These are phyloP conservation scores for Pulveroboletus sp. DNA, from an alignment of 768 basidiomycete genomes.

Conservation along the genomic window DNA sequence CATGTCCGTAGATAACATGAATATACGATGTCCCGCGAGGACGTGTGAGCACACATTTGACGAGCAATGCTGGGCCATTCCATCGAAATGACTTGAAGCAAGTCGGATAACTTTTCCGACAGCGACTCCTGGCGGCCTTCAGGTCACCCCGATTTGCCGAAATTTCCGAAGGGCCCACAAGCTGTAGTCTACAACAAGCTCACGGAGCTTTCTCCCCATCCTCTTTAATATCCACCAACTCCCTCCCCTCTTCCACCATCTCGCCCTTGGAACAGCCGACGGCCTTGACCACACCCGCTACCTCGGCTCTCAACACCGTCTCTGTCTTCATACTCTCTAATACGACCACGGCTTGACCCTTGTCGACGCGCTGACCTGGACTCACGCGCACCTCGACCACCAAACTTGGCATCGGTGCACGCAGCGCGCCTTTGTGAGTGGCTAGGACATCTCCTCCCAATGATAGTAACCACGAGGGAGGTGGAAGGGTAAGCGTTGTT, in stretches of 20 bases:
- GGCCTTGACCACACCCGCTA: constrained; percentile 63
- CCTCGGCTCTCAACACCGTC: constrained; percentile 75
- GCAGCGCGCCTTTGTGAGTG: constrained; percentile 60
- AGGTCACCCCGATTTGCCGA: too few species aligned
- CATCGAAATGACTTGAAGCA: too few species aligned
- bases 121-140: too few species aligned
- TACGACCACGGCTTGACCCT: constrained; percentile 77
- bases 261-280: constrained; percentile 82
- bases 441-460: constrained; percentile 58
- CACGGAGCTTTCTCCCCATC: constrained; percentile 30
- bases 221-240: constrained; percentile 67
- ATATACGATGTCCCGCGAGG: too few species aligned
- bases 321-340: constrained; percentile 99
- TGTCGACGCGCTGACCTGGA: constrained; percentile 74
- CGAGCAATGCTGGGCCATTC: too few species aligned
- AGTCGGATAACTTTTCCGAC: too few species aligned
- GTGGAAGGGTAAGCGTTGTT: constrained; percentile 62
- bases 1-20: too few species aligned
- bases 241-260: constrained; percentile 87
- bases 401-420: constrained; percentile 91
- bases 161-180: too few species aligned
- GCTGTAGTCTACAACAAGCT: too few species aligned
- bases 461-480: constrained; percentile 68
- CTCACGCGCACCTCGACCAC: constrained; percentile 85
- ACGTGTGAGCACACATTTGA: too few species aligned